Evolutionary conservation across 2,329 filamentous ascomycete species (phyloP), one percentile per base, ranked within the genome.

Genomic region (Diaporthe amygdali): DNA sequence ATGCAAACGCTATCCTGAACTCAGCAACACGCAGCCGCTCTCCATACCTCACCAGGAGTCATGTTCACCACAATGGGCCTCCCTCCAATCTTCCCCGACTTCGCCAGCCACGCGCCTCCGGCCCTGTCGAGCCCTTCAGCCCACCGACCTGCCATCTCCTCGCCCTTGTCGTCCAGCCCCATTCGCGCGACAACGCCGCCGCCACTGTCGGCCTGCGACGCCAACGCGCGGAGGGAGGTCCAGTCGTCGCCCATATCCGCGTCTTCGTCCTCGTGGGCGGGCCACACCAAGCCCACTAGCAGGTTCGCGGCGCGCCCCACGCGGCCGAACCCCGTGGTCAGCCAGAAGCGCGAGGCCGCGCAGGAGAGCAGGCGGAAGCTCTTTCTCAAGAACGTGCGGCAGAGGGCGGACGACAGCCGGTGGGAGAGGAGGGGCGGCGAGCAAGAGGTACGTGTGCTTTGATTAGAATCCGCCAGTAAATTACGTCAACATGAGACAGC

Each of bases 381-480:
- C 69, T 96, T 96, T 76, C 82, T 96, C 71, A 89, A 90, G 77
- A 92, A 87, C 66, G 90, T 93, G 22, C 85, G 89, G 71, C 87
- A 90, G 76, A 86, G 88, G 49, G 83, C 86, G 3, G 89, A 92
- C 51, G 89, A 93, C 34, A 87, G 83, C 76, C 82, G 83, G 27
- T 92, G 90, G 86, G 84, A 88, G 75, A 83, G 86, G 66, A 83
- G 91, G 74, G 90, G 90, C 32, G 89, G 91, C 3, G 90, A 92
- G 75, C 89, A 91, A 75, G 87, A 89, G 79, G 85, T 87, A 76
- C 30, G 79, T 70, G 54, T 4, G 15, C 7, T 51, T 27, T 34
- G 20, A 20, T 27, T 15, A 7, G 12, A 9, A 25, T n/a, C 46
- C 10, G 34, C n/a, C 8, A 1, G 82, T 81, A 82, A 61, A 68